These are phyloP conservation scores for Erythrobasidium yunnanense DNA, from an alignment of 768 basidiomycete genomes.

Conservation along the genomic window DNA sequence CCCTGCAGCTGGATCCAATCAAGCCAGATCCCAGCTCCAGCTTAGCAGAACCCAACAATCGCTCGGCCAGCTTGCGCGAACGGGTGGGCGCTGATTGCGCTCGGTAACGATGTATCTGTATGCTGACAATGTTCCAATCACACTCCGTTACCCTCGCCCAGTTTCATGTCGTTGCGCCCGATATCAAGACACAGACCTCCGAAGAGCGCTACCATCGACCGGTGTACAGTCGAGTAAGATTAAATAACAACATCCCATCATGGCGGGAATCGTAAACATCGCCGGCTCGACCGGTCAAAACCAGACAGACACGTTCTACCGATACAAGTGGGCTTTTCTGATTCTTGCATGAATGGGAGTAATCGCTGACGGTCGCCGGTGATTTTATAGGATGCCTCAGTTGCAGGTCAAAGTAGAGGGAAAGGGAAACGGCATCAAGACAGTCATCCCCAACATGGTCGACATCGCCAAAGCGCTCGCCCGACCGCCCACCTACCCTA, in stretches of 20 bases:
- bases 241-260: constrained; percentile 2
- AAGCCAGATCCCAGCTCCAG: too few relatives aligned
- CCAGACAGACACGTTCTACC: constrained; percentile 24
- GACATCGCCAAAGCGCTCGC: constrained; percentile 91
- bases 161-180: constrained; percentile 26
- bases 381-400: constrained; percentile 84
- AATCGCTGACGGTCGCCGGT: too few relatives aligned
- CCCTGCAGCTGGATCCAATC: too few relatives aligned
- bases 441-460: constrained; percentile 95
- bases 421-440: constrained; percentile 99
- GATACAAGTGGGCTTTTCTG: constrained; percentile 26
- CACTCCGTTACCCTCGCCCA: background rate
- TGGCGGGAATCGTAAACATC: constrained; percentile 26
- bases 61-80: too few relatives aligned
- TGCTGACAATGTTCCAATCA: background rate
- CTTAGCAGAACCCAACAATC: too few relatives aligned
- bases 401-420: constrained; percentile 94
- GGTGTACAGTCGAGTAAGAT: constrained; percentile 1
- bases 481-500: constrained; percentile 84
- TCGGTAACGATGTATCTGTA: too few relatives aligned
- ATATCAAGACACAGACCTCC: constrained; percentile 7
- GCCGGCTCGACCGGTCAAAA: constrained; percentile 23
- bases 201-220: constrained; percentile 9
- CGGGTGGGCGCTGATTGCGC: too few relatives aligned
- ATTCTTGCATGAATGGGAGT: background rate